Base-by-base conservation (phyloP, 176 grass and related monocot genomes). In the Eragrostis nindensis region DNA sequence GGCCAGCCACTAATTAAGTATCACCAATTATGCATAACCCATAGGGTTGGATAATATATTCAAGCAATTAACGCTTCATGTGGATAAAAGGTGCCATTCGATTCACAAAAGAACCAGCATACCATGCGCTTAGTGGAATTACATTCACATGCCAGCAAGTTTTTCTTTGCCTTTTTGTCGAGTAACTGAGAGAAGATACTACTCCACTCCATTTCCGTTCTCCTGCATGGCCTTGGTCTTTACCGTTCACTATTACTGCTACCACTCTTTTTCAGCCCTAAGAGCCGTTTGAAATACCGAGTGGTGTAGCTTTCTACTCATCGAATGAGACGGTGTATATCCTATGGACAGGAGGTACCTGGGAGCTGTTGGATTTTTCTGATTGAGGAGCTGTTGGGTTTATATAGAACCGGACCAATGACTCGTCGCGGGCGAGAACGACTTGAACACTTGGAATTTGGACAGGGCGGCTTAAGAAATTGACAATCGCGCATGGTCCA, bases 11-110 rank as follows among this genome's bases (percentile, higher is more conserved):
- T 61, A n/a, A n/a, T n/a, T n/a, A 61, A 21, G 9, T 42, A 1
- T 1, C 25, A 36, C 69, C 52, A 68, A 84, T 70, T 67, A 84
- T 84, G 69, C 76, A 16, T 7, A 12, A 22, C 45, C 71, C 32
- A 8, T 32, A 45, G 21, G 18, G 19, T 52, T 1, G 0, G 49
- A 70, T 39, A 84, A 47, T 18, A 32, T 60, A 61, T 36, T 4
- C 4, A 36, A 88, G 22, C 45, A 56, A 44, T 14, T 1, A 62
- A 27, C 3, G 5, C 3, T 77, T 13, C 8, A 1, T 5, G 64
- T 13, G 5, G 2, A 16, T 3, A 25, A 42, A 7, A 6, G 8
- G 64, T 52, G 30, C 41, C 30, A 16, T 40, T 32, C 5, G 68
- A 59, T 68, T 43, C 30, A 88, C 0, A 16, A 47, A 57, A 25